Conservation (phyloP, 2,329 filamentous ascomycete genomes). For the Colletotrichum sp. region DNA sequence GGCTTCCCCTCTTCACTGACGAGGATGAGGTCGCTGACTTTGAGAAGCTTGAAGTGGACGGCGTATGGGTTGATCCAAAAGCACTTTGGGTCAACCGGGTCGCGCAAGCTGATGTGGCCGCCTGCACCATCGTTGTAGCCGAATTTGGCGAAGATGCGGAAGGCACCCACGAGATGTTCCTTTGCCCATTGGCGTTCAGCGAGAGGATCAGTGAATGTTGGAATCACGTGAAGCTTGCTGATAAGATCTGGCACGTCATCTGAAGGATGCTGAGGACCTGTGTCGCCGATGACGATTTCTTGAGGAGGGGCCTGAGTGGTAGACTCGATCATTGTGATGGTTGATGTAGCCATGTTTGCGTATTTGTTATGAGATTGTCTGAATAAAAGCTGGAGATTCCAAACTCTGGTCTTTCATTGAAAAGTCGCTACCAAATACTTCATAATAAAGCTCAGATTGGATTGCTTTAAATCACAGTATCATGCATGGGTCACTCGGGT, state of each 20-base stretch:
- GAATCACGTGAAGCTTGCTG: background rate
- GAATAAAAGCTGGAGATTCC: background rate
- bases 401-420: background rate
- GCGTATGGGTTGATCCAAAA: background rate
- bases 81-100: background rate
- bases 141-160: background rate
- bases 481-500: background rate
- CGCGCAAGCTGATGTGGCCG: background rate
- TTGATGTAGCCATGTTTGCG: background rate
- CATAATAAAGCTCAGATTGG: background rate
- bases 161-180: background rate
- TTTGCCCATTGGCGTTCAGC: background rate
- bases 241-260: background rate
- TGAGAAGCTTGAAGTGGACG: background rate
- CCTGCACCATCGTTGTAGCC: background rate
- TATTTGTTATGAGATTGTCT: background rate
- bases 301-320: background rate
- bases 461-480: background rate
- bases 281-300: background rate
- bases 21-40: background rate
- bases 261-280: background rate
- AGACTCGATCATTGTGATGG: background rate
- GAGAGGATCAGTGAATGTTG: background rate
- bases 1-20: background rate
- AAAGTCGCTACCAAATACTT: background rate